Evolutionary conservation across 2,329 filamentous ascomycete species (phyloP).

Genomic region (Hypoxylon sp.): DNA sequence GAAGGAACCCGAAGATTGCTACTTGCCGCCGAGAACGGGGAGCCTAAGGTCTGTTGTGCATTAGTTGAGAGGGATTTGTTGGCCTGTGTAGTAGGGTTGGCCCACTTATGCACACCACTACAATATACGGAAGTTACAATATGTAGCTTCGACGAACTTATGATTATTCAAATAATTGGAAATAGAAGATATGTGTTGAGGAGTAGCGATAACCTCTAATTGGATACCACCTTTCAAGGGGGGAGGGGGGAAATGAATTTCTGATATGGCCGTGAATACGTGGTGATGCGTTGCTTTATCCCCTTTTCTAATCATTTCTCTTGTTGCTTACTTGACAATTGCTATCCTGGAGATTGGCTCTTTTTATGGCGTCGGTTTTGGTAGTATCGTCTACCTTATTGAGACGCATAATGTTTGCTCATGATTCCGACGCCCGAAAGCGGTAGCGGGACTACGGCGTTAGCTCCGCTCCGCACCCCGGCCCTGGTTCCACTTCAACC

Average conservation of each 20-base stretch:
- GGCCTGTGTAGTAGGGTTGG: not conserved
- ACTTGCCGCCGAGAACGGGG: not conserved
- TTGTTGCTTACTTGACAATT: not conserved
- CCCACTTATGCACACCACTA: not conserved
- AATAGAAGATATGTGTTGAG: not conserved
- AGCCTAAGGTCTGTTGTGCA: not conserved
- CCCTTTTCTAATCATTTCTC: not conserved
- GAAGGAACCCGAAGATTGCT: not conserved
- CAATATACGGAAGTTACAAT: not conserved
- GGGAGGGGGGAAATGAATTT: not conserved
- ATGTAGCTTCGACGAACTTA: not conserved
- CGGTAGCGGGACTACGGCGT: not conserved
- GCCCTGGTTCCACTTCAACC: not conserved
- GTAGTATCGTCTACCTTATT: not conserved
- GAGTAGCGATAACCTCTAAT: not conserved
- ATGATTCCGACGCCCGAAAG: not conserved
- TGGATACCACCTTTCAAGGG: not conserved
- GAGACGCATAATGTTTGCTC: not conserved
- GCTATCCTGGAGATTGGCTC: not conserved
- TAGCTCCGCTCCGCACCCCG: not conserved
- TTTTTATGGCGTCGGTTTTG: not conserved
- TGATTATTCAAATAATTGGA: not conserved
- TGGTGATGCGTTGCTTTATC: not conserved
- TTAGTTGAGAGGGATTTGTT: constrained; percentile 1
- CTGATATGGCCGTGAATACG: not conserved